phyloP scores from a whole-genome alignment of 2,329 filamentous ascomycete species.

The Gnomoniopsis sp. region DNA sequence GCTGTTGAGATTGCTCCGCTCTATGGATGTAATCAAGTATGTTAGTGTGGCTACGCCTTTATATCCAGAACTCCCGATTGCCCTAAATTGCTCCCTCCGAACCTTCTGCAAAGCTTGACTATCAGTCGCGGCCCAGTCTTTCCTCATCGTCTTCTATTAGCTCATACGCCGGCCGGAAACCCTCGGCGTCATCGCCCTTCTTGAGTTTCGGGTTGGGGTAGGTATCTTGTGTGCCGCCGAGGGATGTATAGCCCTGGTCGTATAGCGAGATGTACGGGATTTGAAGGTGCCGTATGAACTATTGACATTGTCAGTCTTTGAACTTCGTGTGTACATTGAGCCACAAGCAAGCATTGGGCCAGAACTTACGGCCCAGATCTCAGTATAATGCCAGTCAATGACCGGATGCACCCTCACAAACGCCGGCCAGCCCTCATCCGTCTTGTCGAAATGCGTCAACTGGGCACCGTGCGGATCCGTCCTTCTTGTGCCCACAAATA shows the following conservation, averaged over 20 bases:
- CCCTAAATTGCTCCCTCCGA: not conserved
- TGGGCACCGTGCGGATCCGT: constrained; percentile 87
- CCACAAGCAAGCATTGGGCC: not conserved
- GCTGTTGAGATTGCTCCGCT: not conserved
- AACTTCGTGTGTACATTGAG: not conserved
- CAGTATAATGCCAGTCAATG: constrained; percentile 94
- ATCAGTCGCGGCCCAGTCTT: constrained; percentile 68
- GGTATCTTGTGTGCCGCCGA: constrained; percentile 89
- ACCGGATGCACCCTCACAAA: constrained; percentile 95
- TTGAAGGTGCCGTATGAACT: constrained; percentile 76
- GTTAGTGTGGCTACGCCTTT: not conserved
- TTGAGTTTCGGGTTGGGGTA: constrained; percentile 78
- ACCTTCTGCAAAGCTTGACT: constrained; percentile 7
- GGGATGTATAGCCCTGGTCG: constrained; percentile 61
- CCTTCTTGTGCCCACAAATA: constrained; percentile 83
- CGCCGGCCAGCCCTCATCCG: constrained; percentile 83
- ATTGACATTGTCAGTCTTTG: constrained; percentile 6
- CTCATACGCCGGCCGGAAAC: constrained; percentile 72
- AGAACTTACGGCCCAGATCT: constrained; percentile 85
- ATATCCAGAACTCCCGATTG: not conserved
- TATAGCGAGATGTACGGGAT: constrained; percentile 87
- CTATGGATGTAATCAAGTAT: not conserved
- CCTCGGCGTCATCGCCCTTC: constrained; percentile 29
- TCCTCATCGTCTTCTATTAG: constrained; percentile 73
- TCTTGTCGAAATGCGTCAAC: constrained; percentile 79